Evolutionary conservation across 208 protist species (phyloP).

Genomic region (Angomonas ambiguus): DNA sequence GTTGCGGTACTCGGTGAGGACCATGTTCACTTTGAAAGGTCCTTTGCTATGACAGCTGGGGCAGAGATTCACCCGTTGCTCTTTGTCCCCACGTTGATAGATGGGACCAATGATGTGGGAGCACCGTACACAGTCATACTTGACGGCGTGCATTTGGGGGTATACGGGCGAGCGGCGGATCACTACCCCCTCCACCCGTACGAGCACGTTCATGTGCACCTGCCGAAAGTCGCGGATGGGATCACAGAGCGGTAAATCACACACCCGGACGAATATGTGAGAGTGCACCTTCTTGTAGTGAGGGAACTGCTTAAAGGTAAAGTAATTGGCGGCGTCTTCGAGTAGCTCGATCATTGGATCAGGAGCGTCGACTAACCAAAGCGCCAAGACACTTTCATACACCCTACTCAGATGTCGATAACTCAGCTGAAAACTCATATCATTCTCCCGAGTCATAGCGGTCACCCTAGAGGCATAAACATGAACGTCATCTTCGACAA

Average conservation of each 20-base stretch:
- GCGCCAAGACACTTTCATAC: constrained; percentile 88
- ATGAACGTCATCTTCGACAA: constrained; percentile 65
- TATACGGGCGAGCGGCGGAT: constrained; percentile 97
- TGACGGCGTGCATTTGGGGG: constrained; percentile 96
- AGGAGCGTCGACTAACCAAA: constrained; percentile 97
- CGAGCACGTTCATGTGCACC: constrained; percentile 96
- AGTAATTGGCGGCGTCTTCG: constrained; percentile 94
- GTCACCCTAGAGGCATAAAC: constrained; percentile 83
- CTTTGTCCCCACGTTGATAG: constrained; percentile 84
- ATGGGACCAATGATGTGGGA: constrained; percentile 90
- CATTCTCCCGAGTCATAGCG: constrained; percentile 90
- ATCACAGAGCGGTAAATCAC: constrained; percentile 95
- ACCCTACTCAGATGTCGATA: constrained; percentile 91
- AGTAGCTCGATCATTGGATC: constrained; percentile 97
- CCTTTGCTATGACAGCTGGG: constrained; percentile 92
- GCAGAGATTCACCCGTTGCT: constrained; percentile 85
- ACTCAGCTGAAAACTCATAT: constrained; percentile 91
- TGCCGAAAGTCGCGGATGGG: constrained; percentile 97
- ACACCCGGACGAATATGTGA: constrained; percentile 96
- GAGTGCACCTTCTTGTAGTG: constrained; percentile 92
- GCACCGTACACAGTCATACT: constrained; percentile 97
- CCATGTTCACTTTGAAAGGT: constrained; percentile 95
- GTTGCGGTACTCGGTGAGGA: constrained; percentile 98
- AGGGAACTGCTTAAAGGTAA: constrained; percentile 88
- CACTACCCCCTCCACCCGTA: constrained; percentile 97